A percentile compares a stretch with the other conserved stretches of the same genome.
These are phyloP conservation scores for Cenchrus purpureus DNA, from an alignment of 176 grass and related monocot species.

Conservation along the genomic window DNA sequence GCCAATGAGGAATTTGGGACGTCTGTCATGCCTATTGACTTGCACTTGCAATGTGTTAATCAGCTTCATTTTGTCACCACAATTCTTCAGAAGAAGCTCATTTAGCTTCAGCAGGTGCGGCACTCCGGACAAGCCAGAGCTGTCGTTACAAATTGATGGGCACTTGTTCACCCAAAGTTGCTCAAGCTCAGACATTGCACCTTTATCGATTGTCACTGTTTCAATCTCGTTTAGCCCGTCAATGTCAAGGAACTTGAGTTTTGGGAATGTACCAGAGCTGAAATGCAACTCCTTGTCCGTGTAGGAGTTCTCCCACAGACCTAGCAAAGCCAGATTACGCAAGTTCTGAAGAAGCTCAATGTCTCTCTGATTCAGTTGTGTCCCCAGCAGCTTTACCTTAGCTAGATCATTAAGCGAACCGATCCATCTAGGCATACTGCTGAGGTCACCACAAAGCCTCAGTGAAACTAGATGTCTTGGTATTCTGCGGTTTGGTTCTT, in stretches of 20 bases:
- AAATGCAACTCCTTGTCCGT: conserved; percentile 20
- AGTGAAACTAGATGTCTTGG: conserved; percentile 42
- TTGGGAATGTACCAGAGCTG: conserved; percentile 14
- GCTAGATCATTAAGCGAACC: conserved; percentile 35
- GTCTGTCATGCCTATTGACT: background rate
- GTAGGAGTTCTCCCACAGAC: conserved; percentile 40
- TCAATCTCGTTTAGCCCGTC: background rate
- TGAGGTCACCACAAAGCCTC: conserved; percentile 16
- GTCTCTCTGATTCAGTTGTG: conserved; percentile 35
- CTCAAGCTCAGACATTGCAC: conserved; percentile 36
- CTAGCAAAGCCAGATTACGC: conserved; percentile 24
- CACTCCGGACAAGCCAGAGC: conserved; percentile 34
- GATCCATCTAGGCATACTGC: conserved; percentile 39
- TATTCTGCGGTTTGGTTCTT: background rate
- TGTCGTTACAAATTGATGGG: background rate
- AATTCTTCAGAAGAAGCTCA: conserved; percentile 35
- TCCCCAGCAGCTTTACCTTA: conserved; percentile 30
- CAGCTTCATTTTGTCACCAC: conserved; percentile 34
- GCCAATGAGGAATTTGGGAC: conserved; percentile 44
- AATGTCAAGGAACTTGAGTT: conserved; percentile 51
- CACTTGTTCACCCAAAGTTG: conserved; percentile 30
- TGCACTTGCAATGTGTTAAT: conserved; percentile 18
- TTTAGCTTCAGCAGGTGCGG: conserved; percentile 11
- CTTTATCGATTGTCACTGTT: background rate
- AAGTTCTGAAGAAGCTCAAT: conserved; percentile 31